Conservation (phyloP, 169 alveolate genomes). For the Eimeria zaria region DNA sequence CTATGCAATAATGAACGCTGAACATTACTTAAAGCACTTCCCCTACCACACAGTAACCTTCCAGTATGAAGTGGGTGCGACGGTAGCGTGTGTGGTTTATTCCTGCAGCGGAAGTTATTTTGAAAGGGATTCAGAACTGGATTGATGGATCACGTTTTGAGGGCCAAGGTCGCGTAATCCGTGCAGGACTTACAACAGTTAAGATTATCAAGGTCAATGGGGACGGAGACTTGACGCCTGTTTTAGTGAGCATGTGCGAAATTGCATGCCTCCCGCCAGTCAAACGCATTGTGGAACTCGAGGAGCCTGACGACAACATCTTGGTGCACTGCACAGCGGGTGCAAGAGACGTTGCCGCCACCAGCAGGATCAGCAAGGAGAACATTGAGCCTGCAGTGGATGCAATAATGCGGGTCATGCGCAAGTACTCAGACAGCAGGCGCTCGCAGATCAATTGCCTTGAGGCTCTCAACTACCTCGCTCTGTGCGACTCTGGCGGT, state of each 20-base stretch:
- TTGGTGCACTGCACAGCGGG: conserved; percentile 91
- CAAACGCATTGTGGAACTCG: conserved; percentile 92
- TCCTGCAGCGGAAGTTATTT: conserved; percentile 85
- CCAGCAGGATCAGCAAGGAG: conserved; percentile 87
- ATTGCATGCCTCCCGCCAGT: conserved; percentile 90
- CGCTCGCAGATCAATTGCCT: conserved; percentile 92
- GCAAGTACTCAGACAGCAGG: conserved; percentile 93
- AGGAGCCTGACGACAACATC: conserved; percentile 93
- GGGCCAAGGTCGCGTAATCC: conserved; percentile 91
- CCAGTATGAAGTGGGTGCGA: not conserved
- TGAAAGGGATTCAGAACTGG: conserved; percentile 91
- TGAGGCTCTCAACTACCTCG: conserved; percentile 91
- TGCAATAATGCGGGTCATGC: conserved; percentile 90
- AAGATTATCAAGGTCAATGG: conserved; percentile 88
- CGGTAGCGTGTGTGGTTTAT: not conserved
- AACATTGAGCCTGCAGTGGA: conserved; percentile 90
- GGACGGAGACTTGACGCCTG: conserved; percentile 85
- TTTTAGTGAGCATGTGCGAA: conserved; percentile 87
- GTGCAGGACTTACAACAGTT: conserved; percentile 91
- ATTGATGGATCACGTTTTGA: conserved; percentile 91
- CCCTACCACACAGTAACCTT: not conserved
- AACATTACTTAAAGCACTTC: not conserved
- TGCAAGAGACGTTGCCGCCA: conserved; percentile 89
- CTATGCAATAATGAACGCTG: not conserved
- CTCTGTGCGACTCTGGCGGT: conserved; percentile 88